phyloP scores from a whole-genome alignment of 2,329 filamentous ascomycete species.

The Claviceps sp. region DNA sequence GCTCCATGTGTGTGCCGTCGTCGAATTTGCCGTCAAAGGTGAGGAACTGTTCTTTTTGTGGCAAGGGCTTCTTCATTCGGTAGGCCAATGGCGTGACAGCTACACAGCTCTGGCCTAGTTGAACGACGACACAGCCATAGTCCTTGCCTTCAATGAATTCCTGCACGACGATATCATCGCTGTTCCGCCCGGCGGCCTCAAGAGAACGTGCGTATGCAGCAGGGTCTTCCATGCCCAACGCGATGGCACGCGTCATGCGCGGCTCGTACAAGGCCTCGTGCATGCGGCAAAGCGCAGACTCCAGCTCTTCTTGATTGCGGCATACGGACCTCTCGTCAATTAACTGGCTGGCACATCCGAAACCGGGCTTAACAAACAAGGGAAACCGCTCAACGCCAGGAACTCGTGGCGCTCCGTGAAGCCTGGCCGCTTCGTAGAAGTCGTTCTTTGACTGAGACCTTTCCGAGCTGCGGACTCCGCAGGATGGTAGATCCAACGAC shows the following conservation, averaged over 20 bases:
- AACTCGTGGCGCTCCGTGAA: neutral
- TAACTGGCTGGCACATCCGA: neutral
- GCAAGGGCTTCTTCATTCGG: neutral
- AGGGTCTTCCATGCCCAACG: neutral
- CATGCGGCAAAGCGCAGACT: neutral
- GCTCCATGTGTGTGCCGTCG: neutral
- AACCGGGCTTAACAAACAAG: neutral
- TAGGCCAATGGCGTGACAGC: neutral
- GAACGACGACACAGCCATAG: neutral
- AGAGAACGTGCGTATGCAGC: neutral
- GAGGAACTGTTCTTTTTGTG: neutral
- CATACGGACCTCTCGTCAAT: neutral
- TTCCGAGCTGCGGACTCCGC: neutral
- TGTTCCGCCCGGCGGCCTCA: neutral
- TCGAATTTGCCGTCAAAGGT: conserved; percentile 1
- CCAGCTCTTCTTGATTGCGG: neutral
- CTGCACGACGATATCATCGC: conserved; percentile 1
- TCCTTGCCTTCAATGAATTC: neutral
- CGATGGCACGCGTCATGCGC: neutral
- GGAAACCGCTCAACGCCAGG: neutral
- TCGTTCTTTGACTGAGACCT: neutral
- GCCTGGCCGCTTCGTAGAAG: neutral
- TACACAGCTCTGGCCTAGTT: neutral
- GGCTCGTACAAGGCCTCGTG: neutral
- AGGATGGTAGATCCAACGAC: neutral